Conservation (phyloP, 192 early-diverging fungal species). For the Coemansia sp. region DNA sequence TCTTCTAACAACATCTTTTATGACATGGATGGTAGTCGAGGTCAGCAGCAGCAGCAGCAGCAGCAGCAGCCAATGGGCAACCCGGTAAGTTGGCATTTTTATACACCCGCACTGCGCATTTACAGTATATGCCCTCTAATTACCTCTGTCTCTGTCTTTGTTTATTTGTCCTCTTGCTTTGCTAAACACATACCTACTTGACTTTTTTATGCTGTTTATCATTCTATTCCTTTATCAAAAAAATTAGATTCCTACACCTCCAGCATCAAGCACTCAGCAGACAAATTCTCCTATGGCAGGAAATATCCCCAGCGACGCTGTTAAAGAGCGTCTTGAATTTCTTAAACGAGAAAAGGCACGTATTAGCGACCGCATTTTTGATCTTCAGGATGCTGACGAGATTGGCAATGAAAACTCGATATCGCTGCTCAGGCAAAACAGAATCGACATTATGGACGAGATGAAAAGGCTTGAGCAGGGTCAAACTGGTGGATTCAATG, state of each 20-base stretch:
- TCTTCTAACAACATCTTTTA: neutral
- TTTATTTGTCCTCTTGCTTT: neutral
- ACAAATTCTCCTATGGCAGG: neutral
- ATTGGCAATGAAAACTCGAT: conserved; percentile 47
- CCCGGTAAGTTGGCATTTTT: neutral
- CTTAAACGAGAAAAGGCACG: conserved; percentile 47
- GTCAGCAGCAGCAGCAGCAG: neutral
- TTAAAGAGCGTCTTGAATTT: conserved; percentile 3
- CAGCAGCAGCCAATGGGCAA: neutral
- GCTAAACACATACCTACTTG: neutral
- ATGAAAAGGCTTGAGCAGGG: conserved; percentile 19
- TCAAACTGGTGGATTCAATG: neutral
- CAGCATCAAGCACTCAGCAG: neutral
- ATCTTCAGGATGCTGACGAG: conserved; percentile 53
- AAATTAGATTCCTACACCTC: neutral
- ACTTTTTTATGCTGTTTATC: neutral
- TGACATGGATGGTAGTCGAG: neutral
- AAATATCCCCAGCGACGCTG: neutral
- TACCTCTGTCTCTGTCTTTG: neutral
- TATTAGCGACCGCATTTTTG: conserved; percentile 54
- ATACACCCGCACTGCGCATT: neutral
- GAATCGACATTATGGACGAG: conserved; percentile 42
- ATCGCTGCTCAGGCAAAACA: conserved; percentile 40
- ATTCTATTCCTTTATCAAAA: neutral
- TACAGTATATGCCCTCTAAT: neutral